phyloP scores from a whole-genome alignment of 2,329 filamentous ascomycete genomes.

The Cercospora berteroae region DNA sequence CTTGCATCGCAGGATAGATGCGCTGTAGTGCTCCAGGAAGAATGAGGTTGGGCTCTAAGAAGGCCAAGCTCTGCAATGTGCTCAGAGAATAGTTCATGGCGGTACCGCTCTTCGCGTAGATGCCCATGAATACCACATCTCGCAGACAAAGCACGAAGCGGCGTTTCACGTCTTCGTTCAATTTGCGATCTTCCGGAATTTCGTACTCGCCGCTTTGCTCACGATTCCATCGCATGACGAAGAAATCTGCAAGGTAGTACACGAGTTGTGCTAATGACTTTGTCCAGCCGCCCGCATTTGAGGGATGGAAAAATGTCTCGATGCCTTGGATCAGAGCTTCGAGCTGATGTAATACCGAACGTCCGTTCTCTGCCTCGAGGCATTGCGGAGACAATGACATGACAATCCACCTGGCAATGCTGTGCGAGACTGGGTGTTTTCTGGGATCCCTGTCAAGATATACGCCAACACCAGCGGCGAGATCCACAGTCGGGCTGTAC shows the following conservation, averaged over 20 bases:
- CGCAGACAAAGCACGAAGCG: conserved; percentile 86
- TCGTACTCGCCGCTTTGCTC: conserved; percentile 92
- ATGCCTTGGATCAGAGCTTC: conserved; percentile 92
- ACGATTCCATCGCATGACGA: conserved; percentile 95
- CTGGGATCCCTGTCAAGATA: conserved; percentile 90
- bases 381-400: conserved; percentile 88
- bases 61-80: conserved; percentile 84
- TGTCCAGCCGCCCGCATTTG: conserved; percentile 91
- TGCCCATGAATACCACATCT: conserved; percentile 96
- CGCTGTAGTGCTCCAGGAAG: conserved; percentile 89
- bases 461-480: conserved; percentile 75
- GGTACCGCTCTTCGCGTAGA: conserved; percentile 92
- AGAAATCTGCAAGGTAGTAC: conserved; percentile 90
- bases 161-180: conserved; percentile 77
- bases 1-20: conserved; percentile 96
- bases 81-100: conserved; percentile 90
- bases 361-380: conserved; percentile 62
- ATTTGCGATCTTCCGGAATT: conserved; percentile 71
- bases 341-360: conserved; percentile 76
- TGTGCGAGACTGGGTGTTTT: conserved; percentile 87
- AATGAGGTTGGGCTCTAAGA: conserved; percentile 85
- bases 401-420: conserved; percentile 88
- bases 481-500: conserved; percentile 77
- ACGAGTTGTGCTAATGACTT: conserved; percentile 85
- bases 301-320: conserved; percentile 98